phyloP scores from a whole-genome alignment of 495 filamentous ascomycete genomes.

The Penicillium robsamsonii region DNA sequence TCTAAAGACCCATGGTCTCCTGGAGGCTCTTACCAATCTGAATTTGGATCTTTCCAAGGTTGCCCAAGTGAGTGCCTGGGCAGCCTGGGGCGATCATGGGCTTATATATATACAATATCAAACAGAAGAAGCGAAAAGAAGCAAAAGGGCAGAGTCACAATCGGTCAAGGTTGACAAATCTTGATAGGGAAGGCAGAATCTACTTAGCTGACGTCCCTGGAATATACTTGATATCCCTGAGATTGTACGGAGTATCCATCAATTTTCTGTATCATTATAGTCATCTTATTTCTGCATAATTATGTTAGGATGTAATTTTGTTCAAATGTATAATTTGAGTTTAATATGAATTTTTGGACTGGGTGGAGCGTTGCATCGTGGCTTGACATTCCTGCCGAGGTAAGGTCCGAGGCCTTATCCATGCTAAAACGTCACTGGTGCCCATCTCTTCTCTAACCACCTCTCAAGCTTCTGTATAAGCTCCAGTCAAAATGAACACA shows the following conservation, averaged over 20 bases:
- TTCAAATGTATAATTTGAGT: not conserved
- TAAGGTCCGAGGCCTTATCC: not conserved
- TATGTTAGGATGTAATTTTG: not conserved
- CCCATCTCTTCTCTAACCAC: not conserved
- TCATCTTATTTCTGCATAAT: not conserved
- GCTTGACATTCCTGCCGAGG: not conserved
- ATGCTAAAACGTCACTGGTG: not conserved
- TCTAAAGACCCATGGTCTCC: not conserved
- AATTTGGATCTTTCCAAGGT: no score
- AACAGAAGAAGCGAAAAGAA: not conserved
- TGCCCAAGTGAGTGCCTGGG: no score
- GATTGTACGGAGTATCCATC: not conserved
- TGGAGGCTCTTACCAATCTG: not conserved
- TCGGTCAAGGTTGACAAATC: not conserved
- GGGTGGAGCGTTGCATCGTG: not conserved
- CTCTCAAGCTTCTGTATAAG: not conserved
- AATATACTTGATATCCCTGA: not conserved
- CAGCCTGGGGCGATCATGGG: not conserved
- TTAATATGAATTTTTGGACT: not conserved
- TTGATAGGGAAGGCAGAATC: not conserved
- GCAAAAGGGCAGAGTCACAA: not conserved
- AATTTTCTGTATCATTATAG: not conserved
- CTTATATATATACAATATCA: not conserved
- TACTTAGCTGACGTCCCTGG: not conserved
- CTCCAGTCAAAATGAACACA: slow-evolving; percentile 16